Percentiles rank a stretch among this genome's conserved stretches.
Evolutionary conservation across 2,329 filamentous ascomycete species (phyloP).

Genomic region (Ophiocordyceps camponoti-leonardi): DNA sequence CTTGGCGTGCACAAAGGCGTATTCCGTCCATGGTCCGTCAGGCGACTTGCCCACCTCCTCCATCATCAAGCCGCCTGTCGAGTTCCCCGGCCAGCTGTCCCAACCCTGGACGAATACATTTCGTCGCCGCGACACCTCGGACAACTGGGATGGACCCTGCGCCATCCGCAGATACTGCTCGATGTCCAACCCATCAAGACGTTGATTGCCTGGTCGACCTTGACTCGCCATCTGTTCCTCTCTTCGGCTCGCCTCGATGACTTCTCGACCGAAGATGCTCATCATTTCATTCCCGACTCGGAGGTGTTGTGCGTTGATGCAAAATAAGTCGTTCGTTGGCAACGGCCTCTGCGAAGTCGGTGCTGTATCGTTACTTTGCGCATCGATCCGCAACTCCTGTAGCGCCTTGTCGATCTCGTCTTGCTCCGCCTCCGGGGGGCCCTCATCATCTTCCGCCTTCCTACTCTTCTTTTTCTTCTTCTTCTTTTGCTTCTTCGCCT

Average conservation of each 20-base stretch:
- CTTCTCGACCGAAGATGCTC: constrained; percentile 36
- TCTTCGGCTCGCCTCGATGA: constrained; percentile 34
- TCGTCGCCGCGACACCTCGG: constrained; percentile 52
- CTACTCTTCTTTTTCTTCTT: constrained; percentile 19
- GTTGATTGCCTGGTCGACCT: constrained; percentile 16
- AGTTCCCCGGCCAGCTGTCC: constrained; percentile 68
- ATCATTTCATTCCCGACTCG: constrained; percentile 87
- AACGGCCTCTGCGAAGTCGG: constrained; percentile 3
- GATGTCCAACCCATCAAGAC: constrained; percentile 35
- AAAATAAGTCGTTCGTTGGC: constrained; percentile 23
- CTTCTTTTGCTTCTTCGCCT: constrained; percentile 18
- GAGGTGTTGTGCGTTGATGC: constrained; percentile 49
- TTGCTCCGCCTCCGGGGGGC: constrained; percentile 10
- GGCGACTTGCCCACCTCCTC: constrained; percentile 27
- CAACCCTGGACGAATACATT: constrained; percentile 80
- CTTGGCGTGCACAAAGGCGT: constrained; percentile 58
- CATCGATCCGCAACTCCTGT: constrained; percentile 25
- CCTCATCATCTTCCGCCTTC: constrained; percentile 23
- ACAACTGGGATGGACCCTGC: constrained; percentile 41
- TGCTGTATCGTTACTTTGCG: constrained; percentile 1
- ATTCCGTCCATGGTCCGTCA: constrained; percentile 45
- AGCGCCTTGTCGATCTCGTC: constrained; percentile 42
- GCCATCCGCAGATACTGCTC: constrained; percentile 37
- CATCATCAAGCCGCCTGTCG: constrained; percentile 75
- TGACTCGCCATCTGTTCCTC: constrained; percentile 29